Evolutionary conservation across 2,329 filamentous ascomycete species (phyloP), one percentile per base, ranked within the genome.

Genomic region (Colletotrichum agaves): DNA sequence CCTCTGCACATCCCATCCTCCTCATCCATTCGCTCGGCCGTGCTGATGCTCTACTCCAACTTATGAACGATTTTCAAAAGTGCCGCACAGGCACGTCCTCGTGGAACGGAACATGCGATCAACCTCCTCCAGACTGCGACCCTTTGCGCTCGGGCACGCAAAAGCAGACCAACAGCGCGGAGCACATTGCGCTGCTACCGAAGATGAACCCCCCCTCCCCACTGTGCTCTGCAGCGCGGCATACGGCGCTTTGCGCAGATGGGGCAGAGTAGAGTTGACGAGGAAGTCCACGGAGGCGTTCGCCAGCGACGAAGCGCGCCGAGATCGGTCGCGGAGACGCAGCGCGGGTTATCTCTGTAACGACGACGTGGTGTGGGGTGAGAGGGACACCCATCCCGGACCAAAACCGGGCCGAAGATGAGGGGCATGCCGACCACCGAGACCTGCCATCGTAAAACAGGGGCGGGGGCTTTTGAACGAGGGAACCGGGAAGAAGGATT

Each of bases 311-410:
- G 46, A 71, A 23, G 55, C 70, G 23, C 53, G 63, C 46, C 50
- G 61, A n/a, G 50, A 65, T 6, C 47, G 55, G 39, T 68, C 61
- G 21, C 65, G 60, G 6, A 68, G 61, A 19, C 65, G 56, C 39
- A 60, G 55, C 3, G 65, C 53, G 21, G 78, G 75, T 3, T n/a
- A 81, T 57, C 61, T 81, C 79, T 4, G 78, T 75, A 1, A 75
- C 73, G 44, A 81, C 72, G 52, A 79, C 76, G 60, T 80, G 78
- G 3, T n/a, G n/a, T n/a, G n/a, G n/a, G n/a, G 73, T 73, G 0
- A 78, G 56, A 1, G 78, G 79, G 1, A 74, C 78, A n/a, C n/a
- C 76, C 78, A 81, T 13, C 74, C 77, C 1, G 78, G 69, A 41
- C 70, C 70, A 66, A 76, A 78, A 17, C 76, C 75, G 44, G 76